Conservation (phyloP, 495 filamentous ascomycete species). For the Penicillium soppii region DNA sequence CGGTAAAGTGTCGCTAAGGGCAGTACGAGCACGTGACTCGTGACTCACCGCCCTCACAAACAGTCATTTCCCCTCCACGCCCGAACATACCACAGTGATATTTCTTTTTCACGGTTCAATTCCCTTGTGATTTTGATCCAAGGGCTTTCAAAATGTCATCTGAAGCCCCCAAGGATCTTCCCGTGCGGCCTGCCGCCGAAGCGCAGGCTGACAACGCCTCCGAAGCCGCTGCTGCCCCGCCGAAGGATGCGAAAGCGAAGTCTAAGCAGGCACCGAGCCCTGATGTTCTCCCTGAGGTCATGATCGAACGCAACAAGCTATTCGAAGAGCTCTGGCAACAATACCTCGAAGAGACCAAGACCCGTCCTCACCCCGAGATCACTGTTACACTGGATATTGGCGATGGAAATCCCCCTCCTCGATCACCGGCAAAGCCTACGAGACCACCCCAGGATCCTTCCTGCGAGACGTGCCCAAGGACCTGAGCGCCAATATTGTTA, state of each 20-base stretch:
- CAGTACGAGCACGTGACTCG: slow-evolving; percentile 34
- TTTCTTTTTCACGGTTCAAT: slow-evolving; percentile 14
- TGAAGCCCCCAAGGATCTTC: slow-evolving; percentile 41
- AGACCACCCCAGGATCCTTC: slow-evolving; percentile 54
- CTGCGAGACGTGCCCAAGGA: slow-evolving; percentile 54
- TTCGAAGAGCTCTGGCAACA: slow-evolving; percentile 87
- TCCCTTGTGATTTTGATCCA: slow-evolving; percentile 12
- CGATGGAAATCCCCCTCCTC: slow-evolving; percentile 40
- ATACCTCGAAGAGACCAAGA: slow-evolving; percentile 67
- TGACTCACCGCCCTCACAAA: slow-evolving; percentile 43
- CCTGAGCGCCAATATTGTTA: slow-evolving; percentile 56
- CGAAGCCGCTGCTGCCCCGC: slow-evolving; percentile 31
- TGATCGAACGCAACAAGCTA: slow-evolving; percentile 77
- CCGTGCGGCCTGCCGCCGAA: slow-evolving; percentile 38
- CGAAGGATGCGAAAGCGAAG: slow-evolving; percentile 23
- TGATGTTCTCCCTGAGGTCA: slow-evolving; percentile 69
- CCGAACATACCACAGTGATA: not conserved
- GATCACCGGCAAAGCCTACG: slow-evolving; percentile 50
- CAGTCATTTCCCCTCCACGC: slow-evolving; percentile 21
- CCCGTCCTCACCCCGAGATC: slow-evolving; percentile 47
- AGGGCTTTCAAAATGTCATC: slow-evolving; percentile 35
- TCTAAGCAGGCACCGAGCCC: slow-evolving; percentile 23
- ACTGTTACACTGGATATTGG: slow-evolving; percentile 51
- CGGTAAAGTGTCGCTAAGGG: slow-evolving; percentile 52
- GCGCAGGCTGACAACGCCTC: slow-evolving; percentile 20